A percentile compares a stretch with the other conserved stretches of the same genome.
Conservation (phyloP, 805 yeast species). For the Wickerhamiella hasegawae region DNA sequence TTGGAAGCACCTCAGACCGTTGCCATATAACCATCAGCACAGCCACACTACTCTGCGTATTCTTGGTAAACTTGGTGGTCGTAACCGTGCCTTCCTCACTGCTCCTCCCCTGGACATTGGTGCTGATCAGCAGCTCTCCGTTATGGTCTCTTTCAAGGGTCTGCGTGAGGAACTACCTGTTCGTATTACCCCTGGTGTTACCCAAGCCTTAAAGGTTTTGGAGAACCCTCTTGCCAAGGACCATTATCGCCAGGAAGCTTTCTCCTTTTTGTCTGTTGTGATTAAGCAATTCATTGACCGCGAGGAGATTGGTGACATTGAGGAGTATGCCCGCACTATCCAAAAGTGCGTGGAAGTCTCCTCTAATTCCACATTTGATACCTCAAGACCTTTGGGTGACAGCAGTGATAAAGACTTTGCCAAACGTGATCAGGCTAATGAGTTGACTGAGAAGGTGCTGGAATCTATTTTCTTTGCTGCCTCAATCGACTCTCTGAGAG, state of each 20-base stretch:
- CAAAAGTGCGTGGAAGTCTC: conserved; percentile 9
- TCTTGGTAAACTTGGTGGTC: conserved; percentile 89
- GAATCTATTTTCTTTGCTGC: conserved; percentile 63
- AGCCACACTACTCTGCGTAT: conserved; percentile 89
- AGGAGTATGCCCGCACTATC: conserved; percentile 7
- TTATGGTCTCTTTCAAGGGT: conserved; percentile 58
- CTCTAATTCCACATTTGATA: conserved; percentile 3
- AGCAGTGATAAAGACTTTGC: conserved; percentile 10
- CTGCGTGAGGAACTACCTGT: conserved; percentile 45
- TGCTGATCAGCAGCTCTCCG: conserved; percentile 49
- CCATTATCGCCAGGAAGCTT: conserved; percentile 66
- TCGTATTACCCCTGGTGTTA: conserved; percentile 69
- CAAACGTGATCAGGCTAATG: conserved; percentile 31
- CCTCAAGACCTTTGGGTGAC: conserved; percentile 11
- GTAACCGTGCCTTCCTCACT: conserved; percentile 72
- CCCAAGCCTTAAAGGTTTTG: conserved; percentile 59
- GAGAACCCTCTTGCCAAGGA: conserved; percentile 42
- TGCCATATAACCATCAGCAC: conserved; percentile 89
- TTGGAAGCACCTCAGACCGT: conserved; percentile 80
- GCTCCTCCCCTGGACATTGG: conserved; percentile 51
- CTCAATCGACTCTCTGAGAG: conserved; percentile 54
- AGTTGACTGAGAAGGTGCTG: conserved; percentile 43
- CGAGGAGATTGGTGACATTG: conserved; percentile 24
- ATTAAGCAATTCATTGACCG: conserved; percentile 52
- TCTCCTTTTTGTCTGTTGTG: conserved; percentile 48